These are phyloP conservation scores for Podospora didyma DNA, from an alignment of 495 filamentous ascomycete species.

Conservation along the genomic window DNA sequence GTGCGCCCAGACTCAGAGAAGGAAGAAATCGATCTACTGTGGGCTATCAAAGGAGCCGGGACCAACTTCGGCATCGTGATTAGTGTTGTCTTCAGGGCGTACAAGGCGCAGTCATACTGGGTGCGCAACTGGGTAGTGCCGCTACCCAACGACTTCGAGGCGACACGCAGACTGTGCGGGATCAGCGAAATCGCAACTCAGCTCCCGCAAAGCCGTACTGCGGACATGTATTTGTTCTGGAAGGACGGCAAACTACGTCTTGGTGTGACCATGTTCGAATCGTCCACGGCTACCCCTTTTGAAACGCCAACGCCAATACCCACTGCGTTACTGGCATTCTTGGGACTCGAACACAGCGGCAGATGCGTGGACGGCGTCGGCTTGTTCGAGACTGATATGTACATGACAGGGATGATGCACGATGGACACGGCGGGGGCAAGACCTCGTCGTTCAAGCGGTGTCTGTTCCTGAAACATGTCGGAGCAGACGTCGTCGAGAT, in stretches of 20 bases:
- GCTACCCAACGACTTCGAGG: conserved; percentile 36
- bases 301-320: conserved; percentile 13
- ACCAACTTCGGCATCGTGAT: conserved; percentile 62
- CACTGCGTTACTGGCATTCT: conserved; percentile 21
- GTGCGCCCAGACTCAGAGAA: conserved; percentile 38
- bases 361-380: conserved; percentile 44
- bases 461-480: conserved; percentile 55
- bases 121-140: conserved; percentile 51
- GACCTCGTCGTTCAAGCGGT: conserved; percentile 63
- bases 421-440: conserved; percentile 55
- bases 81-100: conserved; percentile 54
- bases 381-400: conserved; percentile 59
- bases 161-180: conserved; percentile 32
- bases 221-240: conserved; percentile 57
- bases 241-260: conserved; percentile 45
- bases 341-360: conserved; percentile 34
- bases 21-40: conserved; percentile 55
- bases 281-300: conserved; percentile 24
- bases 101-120: conserved; percentile 37
- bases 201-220: conserved; percentile 45
- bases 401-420: conserved; percentile 58
- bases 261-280: conserved; percentile 53
- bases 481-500: conserved; percentile 34
- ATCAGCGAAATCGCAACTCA: conserved; percentile 44
- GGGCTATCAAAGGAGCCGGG: conserved; percentile 59